Conservation (phyloP, 2,329 filamentous ascomycete genomes). For the Aspergillus sojae region DNA sequence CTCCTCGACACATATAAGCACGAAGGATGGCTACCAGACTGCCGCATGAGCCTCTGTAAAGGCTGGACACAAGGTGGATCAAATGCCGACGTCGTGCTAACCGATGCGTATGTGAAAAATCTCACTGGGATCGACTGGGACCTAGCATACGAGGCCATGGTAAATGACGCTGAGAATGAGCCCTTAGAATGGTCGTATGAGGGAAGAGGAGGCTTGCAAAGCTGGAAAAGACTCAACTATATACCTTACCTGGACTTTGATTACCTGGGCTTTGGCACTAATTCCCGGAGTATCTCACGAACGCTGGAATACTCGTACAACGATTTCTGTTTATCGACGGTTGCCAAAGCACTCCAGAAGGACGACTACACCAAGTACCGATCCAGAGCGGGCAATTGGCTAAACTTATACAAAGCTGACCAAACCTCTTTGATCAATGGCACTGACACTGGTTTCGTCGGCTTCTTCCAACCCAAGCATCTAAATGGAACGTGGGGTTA, state of each 20-base stretch:
- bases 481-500: slow-evolving; percentile 70
- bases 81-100: slow-evolving; percentile 71
- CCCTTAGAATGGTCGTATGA: slow-evolving; percentile 70
- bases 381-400: slow-evolving; percentile 65
- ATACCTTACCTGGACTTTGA: slow-evolving; percentile 73
- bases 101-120: slow-evolving; percentile 69
- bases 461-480: slow-evolving; percentile 72
- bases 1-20: slow-evolving; percentile 71
- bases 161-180: slow-evolving; percentile 71
- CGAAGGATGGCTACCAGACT: slow-evolving; percentile 72
- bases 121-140: slow-evolving; percentile 69
- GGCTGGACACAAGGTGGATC: slow-evolving; percentile 74
- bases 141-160: slow-evolving; percentile 67
- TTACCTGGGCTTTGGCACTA: slow-evolving; percentile 65
- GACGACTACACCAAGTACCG: slow-evolving; percentile 62
- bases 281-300: slow-evolving; percentile 70
- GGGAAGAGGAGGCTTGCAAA: slow-evolving; percentile 69
- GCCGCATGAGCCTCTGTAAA: slow-evolving; percentile 71
- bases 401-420: slow-evolving; percentile 66
- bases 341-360: slow-evolving; percentile 61
- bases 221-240: slow-evolving; percentile 71
- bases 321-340: slow-evolving; percentile 67
- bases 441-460: slow-evolving; percentile 65
- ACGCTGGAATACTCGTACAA: slow-evolving; percentile 78
- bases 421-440: slow-evolving; percentile 62